Evolutionary conservation across 2,329 filamentous ascomycete species (phyloP), one percentile per base, ranked within the genome.

Genomic region (Pochonia chlamydosporia): DNA sequence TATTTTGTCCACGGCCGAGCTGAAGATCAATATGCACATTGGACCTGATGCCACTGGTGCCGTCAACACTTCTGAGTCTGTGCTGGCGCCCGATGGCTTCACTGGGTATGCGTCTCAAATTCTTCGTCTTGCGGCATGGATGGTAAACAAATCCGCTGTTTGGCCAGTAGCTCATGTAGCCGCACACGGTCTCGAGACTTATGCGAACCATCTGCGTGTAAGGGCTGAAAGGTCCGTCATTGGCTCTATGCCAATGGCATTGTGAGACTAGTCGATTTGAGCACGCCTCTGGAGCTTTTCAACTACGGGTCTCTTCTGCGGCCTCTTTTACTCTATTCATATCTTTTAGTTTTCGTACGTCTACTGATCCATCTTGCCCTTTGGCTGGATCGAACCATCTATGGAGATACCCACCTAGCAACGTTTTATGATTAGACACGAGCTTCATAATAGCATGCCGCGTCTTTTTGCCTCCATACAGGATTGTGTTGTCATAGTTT

Each of bases 81-180:
- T 74, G 45, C 63, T 84, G 24, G 52, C 74, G 23, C 75, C 78
- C 59, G 73, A 76, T 58, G 76, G 81, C 49, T 73, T 84, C 59
- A 82, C 81, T 47, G 90, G 92, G 30, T 93, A 88, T 63, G 90
- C 88, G 23, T 85, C 86, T 52, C 93, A 91, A 70, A 82, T 96
- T 41, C 70, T 96, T 58, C 80, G 87, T 59, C 79, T 93, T 46
- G 93, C 88, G 53, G 88, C 90, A 41, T 86, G 89, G 67, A 87
- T 95, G 77, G 76, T 97, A 52, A 87, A 91, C 56, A 89, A 89
- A 68, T 87, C 89, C 52, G 86, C 88, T 54, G 89, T 96, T 24
- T 99, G 93, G 92, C 91, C 91, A 64, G 75, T 79, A 13, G 76
- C 75, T 28, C 74, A 73, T 43, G 62, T 81, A 24, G 80, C 79